Base-by-base conservation (phyloP, 2,329 filamentous ascomycete genomes). In the Trichoderma sp. region DNA sequence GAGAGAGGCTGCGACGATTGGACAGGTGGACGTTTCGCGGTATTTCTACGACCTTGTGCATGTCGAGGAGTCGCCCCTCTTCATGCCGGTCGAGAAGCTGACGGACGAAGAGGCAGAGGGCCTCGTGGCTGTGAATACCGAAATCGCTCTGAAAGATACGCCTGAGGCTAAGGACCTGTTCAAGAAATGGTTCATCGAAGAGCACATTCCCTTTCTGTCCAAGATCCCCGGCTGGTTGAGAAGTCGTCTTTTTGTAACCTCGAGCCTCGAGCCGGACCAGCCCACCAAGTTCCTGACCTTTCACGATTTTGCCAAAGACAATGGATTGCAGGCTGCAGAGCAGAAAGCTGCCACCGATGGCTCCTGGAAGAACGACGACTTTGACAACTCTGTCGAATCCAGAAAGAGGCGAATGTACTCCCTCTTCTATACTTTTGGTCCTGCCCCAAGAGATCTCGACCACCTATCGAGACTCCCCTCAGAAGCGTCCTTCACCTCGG, bases 171-270 rank as follows among this genome's bases (percentile, higher is more conserved):
- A 82, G 31, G 83, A 85, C 27, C 85, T 86, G 56, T 83, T 90
- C 67, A 80, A 84, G 68, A 88, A 85, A 76, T 96, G 92, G 92
- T 91, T 92, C 76, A 81, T 86, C 35, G 88, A 94, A 71, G 92
- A 96, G 77, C 92, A 96, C 77, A 84, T 91, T 24, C 83, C 85
- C 3, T 86, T 94, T 85, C 77, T 96, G 69, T 83, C 89, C 71
- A 91, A 91, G 75, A 86, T 94, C 0, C 90, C 92, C 0, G 93
- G 93, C 4, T 97, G 93, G 92, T 81, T 92, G 70, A 88, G 93
- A 47, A 91, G 90, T 19, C 85, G 93, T 49, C 81, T 91, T 53
- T 94, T 91, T 79, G 85, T 87, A 69, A 91, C 91, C 3, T 90
- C 89, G 0, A 83, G 83, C 37, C 82, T 93, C 2, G 88, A 90